Evolutionary conservation across 176 grass and related monocot genomes (phyloP).

Genomic region (Themeda triandra): DNA sequence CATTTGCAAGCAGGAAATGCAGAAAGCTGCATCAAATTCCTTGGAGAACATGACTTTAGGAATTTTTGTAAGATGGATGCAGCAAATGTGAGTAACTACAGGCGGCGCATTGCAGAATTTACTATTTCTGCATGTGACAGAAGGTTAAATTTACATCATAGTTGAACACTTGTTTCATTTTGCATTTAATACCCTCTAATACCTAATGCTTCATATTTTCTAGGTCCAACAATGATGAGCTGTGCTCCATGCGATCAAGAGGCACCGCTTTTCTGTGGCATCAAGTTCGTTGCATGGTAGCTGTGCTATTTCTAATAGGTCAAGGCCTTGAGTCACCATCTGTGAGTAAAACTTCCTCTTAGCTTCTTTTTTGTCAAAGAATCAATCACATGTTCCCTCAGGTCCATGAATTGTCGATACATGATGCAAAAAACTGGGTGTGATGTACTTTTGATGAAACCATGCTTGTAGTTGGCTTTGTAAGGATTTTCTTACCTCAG

Average conservation of each 20-base stretch:
- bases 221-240: conserved; percentile 72
- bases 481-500: conserved; percentile 25
- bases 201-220: neutral
- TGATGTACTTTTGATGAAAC: neutral
- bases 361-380: conserved; percentile 17
- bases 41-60: conserved; percentile 91
- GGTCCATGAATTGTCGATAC: neutral
- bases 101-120: conserved; percentile 71
- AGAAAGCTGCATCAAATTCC: conserved; percentile 72
- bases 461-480: conserved; percentile 9
- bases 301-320: conserved; percentile 87
- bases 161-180: conserved; percentile 15
- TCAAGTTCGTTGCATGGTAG: conserved; percentile 97
- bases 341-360: conserved; percentile 52
- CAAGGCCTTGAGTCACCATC: conserved; percentile 76
- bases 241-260: conserved; percentile 80
- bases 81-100: conserved; percentile 86
- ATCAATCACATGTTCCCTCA: conserved; percentile 12
- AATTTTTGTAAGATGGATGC: conserved; percentile 99
- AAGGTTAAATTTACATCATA: conserved; percentile 51
- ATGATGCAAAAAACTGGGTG: neutral
- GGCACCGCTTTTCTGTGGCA: conserved; percentile 97
- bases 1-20: conserved; percentile 71
- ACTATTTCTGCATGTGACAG: conserved; percentile 60
- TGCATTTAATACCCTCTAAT: conserved; percentile 6